phyloP scores from a whole-genome alignment of 2,329 filamentous ascomycete species.

The Fusarium floridanum region DNA sequence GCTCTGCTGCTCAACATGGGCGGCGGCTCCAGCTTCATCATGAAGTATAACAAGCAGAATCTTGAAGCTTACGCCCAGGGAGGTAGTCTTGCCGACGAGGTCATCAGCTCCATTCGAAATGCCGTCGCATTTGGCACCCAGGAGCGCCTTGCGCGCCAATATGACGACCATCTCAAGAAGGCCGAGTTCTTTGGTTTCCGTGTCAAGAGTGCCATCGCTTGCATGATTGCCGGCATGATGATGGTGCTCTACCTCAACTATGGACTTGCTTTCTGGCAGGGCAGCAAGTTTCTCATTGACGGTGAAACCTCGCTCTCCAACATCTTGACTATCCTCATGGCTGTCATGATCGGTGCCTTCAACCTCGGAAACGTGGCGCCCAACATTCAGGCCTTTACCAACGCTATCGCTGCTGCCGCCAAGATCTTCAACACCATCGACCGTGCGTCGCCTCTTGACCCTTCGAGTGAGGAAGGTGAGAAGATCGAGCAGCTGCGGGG shows the following conservation, averaged over 20 bases:
- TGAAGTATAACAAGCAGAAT: constrained; percentile 84
- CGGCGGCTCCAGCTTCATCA: constrained; percentile 77
- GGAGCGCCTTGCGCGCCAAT: constrained; percentile 88
- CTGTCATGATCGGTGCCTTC: constrained; percentile 93
- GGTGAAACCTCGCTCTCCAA: constrained; percentile 75
- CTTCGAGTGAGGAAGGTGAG: constrained; percentile 76
- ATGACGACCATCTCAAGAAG: constrained; percentile 78
- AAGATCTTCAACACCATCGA: constrained; percentile 98
- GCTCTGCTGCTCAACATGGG: constrained; percentile 85
- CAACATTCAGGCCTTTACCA: constrained; percentile 88
- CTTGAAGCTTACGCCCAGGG: constrained; percentile 85
- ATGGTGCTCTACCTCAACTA: constrained; percentile 88
- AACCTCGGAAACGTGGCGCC: constrained; percentile 89
- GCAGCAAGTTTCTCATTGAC: constrained; percentile 78
- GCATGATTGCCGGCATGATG: constrained; percentile 90
- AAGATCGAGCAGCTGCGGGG: constrained; percentile 81
- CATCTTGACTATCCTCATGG: constrained; percentile 88
- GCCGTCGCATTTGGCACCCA: constrained; percentile 94
- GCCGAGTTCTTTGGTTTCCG: constrained; percentile 84
- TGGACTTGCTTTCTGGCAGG: constrained; percentile 89
- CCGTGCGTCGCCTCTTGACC: constrained; percentile 85
- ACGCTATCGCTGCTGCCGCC: constrained; percentile 82
- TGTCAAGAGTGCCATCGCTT: constrained; percentile 77
- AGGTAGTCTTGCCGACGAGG: constrained; percentile 92
- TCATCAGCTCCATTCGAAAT: constrained; percentile 92